phyloP scores from a whole-genome alignment of 306 rosid genomes.

The Morella rubra region DNA sequence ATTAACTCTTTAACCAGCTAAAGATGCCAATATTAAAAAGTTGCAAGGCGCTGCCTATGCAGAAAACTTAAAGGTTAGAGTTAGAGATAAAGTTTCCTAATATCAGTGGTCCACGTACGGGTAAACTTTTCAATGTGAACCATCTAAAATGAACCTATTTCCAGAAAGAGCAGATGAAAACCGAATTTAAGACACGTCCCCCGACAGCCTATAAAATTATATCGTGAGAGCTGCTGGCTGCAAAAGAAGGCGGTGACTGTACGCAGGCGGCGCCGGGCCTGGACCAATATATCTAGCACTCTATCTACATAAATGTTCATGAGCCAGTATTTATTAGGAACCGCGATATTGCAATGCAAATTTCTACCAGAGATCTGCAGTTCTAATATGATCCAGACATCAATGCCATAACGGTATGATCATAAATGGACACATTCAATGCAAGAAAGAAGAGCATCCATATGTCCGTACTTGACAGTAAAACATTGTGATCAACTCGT shows the following conservation, averaged over 20 bases:
- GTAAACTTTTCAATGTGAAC: background rate
- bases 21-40: background rate
- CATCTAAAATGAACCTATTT: background rate
- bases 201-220: slow-evolving; percentile 7
- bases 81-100: background rate
- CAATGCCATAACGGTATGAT: background rate
- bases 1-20: slow-evolving; percentile 4
- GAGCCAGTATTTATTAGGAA: background rate
- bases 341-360: background rate
- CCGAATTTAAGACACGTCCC: background rate
- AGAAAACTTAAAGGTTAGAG: background rate
- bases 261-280: slow-evolving; percentile 41
- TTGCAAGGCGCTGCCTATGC: background rate
- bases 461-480: background rate
- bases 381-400: background rate
- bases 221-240: slow-evolving; percentile 11
- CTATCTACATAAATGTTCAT: background rate
- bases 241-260: slow-evolving; percentile 13
- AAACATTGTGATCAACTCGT: background rate
- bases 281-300: slow-evolving; percentile 22
- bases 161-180: slow-evolving; percentile 9
- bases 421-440: background rate
- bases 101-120: slow-evolving; percentile 26
- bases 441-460: background rate
- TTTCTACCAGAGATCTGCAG: slow-evolving; percentile 1